Percentiles rank a stretch among this genome's conserved stretches.
Evolutionary conservation across 2,329 filamentous ascomycete species (phyloP).

Genomic region (Colletotrichum liriopes): DNA sequence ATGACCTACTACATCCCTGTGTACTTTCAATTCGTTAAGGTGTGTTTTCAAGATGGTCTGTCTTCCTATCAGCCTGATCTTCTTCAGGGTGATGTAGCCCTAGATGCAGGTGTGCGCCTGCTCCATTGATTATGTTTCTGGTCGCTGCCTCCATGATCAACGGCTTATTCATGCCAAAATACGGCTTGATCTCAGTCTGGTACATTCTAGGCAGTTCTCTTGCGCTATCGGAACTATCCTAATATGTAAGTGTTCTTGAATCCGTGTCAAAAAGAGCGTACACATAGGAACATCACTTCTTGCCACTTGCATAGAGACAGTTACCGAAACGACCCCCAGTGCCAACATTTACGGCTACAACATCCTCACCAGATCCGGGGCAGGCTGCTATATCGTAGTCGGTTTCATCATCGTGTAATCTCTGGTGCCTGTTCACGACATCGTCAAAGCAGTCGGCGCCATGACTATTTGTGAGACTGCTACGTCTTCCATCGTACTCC

Average conservation of each 20-base stretch:
- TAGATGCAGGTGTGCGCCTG: constrained; percentile 55
- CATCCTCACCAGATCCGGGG: constrained; percentile 58
- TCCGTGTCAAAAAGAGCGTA: no score
- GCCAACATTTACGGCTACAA: constrained; percentile 52
- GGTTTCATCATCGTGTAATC: constrained; percentile 55
- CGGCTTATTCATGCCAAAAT: constrained; percentile 53
- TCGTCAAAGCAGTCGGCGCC: constrained; percentile 51
- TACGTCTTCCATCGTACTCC: no score
- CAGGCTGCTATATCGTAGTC: constrained; percentile 55
- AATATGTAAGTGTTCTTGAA: constrained; percentile 47
- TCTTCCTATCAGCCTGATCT: no score
- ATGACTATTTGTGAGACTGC: no score
- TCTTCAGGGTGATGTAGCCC: constrained; percentile 52
- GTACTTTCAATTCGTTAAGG: constrained; percentile 62
- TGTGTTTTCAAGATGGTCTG: background rate
- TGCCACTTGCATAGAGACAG: constrained; percentile 45
- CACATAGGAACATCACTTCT: background rate
- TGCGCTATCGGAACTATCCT: constrained; percentile 52
- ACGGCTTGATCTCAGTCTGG: constrained; percentile 56
- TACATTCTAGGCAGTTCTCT: constrained; percentile 54
- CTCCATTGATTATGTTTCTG: constrained; percentile 56
- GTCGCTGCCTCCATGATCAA: constrained; percentile 54
- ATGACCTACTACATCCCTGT: constrained; percentile 63
- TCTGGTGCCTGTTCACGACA: constrained; percentile 50
- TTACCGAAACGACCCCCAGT: constrained; percentile 47